Base-by-base conservation (phyloP, 2,329 filamentous ascomycete genomes). In the Rutstroemia sydowiana region DNA sequence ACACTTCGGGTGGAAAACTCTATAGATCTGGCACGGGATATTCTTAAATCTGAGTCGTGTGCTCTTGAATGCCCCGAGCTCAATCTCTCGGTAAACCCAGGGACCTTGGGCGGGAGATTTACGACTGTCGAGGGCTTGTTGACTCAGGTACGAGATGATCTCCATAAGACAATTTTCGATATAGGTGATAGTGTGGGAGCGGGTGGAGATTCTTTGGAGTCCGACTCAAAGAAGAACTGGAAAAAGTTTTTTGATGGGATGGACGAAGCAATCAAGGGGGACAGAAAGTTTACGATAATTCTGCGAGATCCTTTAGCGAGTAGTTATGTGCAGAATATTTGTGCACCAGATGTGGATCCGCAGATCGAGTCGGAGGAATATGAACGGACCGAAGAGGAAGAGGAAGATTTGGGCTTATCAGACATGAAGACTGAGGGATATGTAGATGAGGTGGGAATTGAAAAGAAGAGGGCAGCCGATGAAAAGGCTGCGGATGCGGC, bases 371-470 rank as follows among this genome's bases (percentile, higher is more conserved):
- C 81, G 2, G 87, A 88, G 70, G 86, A 88, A 28, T 98, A 98
- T 68, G 81, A 87, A 54, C 79, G 93, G 55, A 95, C 92, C 0
- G 82, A 85, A 0, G 88, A 96, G 68, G 93, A 98, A 66, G 88
- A 95, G 70, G 93, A 98, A 64, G 88, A 96, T 54, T 73, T 98
- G 10, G 93, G 93, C 0, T 72, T 98, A 58, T 82, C 75, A 54
- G 93, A 98, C 65, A 98, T 98, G 84, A 93, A 92, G 76, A 82
- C 84, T 0, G 91, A 97, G 68, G 84, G 82, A 0, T 97, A 98
- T 57, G 61, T 59, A 28, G 61, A 68, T 50, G 62, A 61, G 13
- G 58, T 58, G 23, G 63, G 59, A 21, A 47, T 56, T 3, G 60
- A 65, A 41, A 61, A 60, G 55, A 60, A 57, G 50, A 50, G 44